Evolutionary conservation across 441 rosid species (phyloP).

Genomic region (Dalechampia spathulata): DNA sequence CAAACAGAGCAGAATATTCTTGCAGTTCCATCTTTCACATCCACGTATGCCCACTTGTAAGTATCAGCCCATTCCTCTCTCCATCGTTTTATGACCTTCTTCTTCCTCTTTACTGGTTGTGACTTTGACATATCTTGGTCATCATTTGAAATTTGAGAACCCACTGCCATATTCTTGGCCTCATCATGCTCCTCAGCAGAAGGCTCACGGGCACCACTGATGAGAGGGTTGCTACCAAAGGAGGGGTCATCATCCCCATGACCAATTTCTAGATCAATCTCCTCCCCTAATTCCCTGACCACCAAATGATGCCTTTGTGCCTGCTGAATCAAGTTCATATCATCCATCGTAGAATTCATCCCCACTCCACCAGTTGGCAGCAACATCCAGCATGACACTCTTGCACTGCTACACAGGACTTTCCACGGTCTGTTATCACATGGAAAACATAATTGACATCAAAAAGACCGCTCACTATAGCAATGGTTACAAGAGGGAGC

Average conservation of each 20-base stretch:
- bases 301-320: conserved; percentile 95
- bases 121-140: conserved; percentile 71
- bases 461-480: too few species aligned
- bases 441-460: conserved; percentile 8
- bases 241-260: conserved; percentile 89
- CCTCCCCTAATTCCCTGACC: conserved; percentile 92
- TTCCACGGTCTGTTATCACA: conserved; percentile 28
- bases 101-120: conserved; percentile 76
- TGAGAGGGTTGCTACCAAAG: conserved; percentile 66
- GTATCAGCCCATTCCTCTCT: conserved; percentile 99
- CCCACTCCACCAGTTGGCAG: conserved; percentile 64
- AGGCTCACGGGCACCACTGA: conserved; percentile 62
- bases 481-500: too few species aligned
- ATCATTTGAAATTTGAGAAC: conserved; percentile 54
- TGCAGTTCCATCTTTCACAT: conserved; percentile 91
- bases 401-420: conserved; percentile 22
- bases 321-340: conserved; percentile 93
- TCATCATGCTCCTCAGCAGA: conserved; percentile 82
- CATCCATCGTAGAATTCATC: conserved; percentile 96
- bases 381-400: conserved; percentile 93
- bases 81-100: conserved; percentile 98
- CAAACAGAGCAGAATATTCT: conserved; percentile 98
- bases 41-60: conserved; percentile 98
- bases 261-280: conserved; percentile 96
- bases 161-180: conserved; percentile 68